Conservation (phyloP, 768 basidiomycete genomes). For the Postia placenta region DNA sequence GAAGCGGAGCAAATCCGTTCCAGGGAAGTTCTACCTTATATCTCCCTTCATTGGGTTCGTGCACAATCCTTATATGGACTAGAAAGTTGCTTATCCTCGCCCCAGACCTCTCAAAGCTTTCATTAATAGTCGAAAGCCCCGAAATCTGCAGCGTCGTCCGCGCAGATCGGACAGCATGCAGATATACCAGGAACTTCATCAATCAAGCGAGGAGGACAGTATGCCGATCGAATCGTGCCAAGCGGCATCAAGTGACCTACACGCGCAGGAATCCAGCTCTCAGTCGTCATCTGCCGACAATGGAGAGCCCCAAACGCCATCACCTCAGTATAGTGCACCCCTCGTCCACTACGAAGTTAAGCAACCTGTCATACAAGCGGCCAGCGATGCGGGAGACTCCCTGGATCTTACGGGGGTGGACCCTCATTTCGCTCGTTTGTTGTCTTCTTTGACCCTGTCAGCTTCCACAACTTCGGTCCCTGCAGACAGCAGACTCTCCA, state of each 20-base stretch:
- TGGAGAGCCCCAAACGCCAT: slow-evolving; percentile 57
- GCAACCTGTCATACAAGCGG: neutral
- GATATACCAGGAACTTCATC: slow-evolving; percentile 15
- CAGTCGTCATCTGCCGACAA: slow-evolving; percentile 58
- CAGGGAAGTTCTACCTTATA: slow-evolving; percentile 90
- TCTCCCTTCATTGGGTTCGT: slow-evolving; percentile 86
- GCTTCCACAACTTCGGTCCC: slow-evolving; percentile 18
- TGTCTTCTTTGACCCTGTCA: slow-evolving; percentile 58
- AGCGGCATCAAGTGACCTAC: slow-evolving; percentile 25
- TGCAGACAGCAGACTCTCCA: neutral
- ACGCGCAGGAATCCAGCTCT: slow-evolving; percentile 58
- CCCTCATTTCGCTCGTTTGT: slow-evolving; percentile 65
- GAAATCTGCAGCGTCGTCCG: slow-evolving; percentile 34
- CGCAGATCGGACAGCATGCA: slow-evolving; percentile 19
- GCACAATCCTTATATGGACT: neutral
- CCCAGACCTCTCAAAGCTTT: slow-evolving; percentile 61
- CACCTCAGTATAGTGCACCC: slow-evolving; percentile 48
- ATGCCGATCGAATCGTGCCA: slow-evolving; percentile 13
- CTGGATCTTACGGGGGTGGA: slow-evolving; percentile 39
- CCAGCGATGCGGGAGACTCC: slow-evolving; percentile 3
- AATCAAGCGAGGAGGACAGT: slow-evolving; percentile 24
- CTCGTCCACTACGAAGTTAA: slow-evolving; percentile 23
- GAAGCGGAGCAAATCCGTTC: slow-evolving; percentile 66
- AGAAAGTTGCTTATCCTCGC: slow-evolving; percentile 6
- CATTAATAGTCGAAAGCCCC: slow-evolving; percentile 58